phyloP scores from a whole-genome alignment of 2,329 filamentous ascomycete genomes.

The Fusarium secorum region DNA sequence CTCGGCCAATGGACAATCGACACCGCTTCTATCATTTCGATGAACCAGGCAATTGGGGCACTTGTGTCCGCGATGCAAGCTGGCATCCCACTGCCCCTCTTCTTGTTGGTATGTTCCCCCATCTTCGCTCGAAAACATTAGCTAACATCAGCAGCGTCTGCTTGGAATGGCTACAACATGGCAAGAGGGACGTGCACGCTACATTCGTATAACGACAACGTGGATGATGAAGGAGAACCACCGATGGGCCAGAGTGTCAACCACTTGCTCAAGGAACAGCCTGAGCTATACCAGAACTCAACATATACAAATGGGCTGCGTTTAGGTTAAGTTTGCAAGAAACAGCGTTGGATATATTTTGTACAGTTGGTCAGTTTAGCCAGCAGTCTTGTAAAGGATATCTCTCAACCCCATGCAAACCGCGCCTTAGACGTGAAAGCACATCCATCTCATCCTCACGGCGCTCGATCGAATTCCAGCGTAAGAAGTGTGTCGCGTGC shows the following conservation, averaged over 20 bases:
- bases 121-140: not conserved
- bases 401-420: conserved; percentile 9
- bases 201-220: conserved; percentile 77
- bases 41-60: conserved; percentile 70
- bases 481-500: conserved; percentile 38
- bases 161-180: conserved; percentile 81
- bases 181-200: conserved; percentile 77
- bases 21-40: conserved; percentile 65
- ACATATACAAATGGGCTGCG: conserved; percentile 25
- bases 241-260: conserved; percentile 66
- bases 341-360: conserved; percentile 39
- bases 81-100: conserved; percentile 90
- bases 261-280: conserved; percentile 59
- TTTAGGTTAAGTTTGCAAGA: conserved; percentile 27
- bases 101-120: conserved; percentile 65
- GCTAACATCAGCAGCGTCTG: conserved; percentile 66
- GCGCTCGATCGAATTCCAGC: conserved; percentile 31
- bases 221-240: conserved; percentile 69
- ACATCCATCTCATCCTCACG: conserved; percentile 19
- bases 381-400: conserved; percentile 5
- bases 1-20: conserved; percentile 62
- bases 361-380: conserved; percentile 35
- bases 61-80: conserved; percentile 85
- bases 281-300: conserved; percentile 38
- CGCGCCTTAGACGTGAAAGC: conserved; percentile 17